phyloP scores from a whole-genome alignment of 2,329 filamentous ascomycete genomes.

The Neopestalotiopsis clavispora region DNA sequence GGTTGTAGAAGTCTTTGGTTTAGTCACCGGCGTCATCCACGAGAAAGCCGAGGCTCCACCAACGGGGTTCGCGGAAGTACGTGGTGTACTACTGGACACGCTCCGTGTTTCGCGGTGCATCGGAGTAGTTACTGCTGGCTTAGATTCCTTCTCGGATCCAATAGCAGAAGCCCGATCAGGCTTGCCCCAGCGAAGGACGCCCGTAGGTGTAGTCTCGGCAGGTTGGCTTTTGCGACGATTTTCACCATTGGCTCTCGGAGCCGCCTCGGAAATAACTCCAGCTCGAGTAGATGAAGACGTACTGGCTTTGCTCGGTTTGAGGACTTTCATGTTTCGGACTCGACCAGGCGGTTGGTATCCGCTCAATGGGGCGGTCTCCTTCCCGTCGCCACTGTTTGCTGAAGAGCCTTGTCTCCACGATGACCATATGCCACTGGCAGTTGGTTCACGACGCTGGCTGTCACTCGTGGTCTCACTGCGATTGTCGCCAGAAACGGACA shows the following conservation, averaged over 20 bases:
- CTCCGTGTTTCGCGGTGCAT: conserved; percentile 39
- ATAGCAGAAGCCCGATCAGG: conserved; percentile 47
- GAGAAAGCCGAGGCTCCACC: conserved; percentile 93
- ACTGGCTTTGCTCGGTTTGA: conserved; percentile 75
- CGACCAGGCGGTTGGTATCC: conserved; percentile 73
- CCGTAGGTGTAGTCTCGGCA: conserved; percentile 27
- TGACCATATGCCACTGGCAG: conserved; percentile 67
- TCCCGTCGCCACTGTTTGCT: conserved; percentile 55
- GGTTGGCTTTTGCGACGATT: conserved; percentile 60
- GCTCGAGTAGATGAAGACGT: conserved; percentile 56
- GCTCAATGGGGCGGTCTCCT: conserved; percentile 59
- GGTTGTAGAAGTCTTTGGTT: conserved; percentile 47
- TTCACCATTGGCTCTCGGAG: conserved; percentile 51
- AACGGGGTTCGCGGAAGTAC: conserved; percentile 75
- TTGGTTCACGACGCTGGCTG: conserved; percentile 33
- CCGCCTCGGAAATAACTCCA: conserved; percentile 57
- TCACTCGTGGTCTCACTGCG: conserved; percentile 24
- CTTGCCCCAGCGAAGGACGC: conserved; percentile 53
- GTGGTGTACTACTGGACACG: conserved; percentile 48
- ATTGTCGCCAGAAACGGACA: conserved; percentile 28
- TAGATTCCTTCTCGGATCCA: conserved; percentile 47
- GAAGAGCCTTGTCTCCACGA: conserved; percentile 69
- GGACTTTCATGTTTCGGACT: conserved; percentile 82
- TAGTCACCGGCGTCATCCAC: conserved; percentile 73
- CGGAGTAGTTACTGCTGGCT: conserved; percentile 35